A percentile compares a stretch with the other conserved stretches of the same genome.
These are phyloP conservation scores for Jimgerdemannia lactiflua DNA, from an alignment of 192 early-diverging fungal genomes.

Conservation along the genomic window DNA sequence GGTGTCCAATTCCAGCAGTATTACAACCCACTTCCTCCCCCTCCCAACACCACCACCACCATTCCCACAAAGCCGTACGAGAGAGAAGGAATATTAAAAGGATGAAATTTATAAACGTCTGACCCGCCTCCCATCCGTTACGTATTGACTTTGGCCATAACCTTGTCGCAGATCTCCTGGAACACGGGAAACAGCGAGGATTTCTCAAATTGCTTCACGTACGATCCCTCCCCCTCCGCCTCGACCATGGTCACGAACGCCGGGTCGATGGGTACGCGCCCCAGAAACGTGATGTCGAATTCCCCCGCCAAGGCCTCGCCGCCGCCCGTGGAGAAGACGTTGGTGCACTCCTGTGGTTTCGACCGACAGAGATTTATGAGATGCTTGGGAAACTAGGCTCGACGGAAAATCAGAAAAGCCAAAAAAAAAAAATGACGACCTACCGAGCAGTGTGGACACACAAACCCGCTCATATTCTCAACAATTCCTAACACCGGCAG, in stretches of 20 bases:
- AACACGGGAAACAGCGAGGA: slow-evolving; percentile 55
- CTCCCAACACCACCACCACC: too few relatives aligned
- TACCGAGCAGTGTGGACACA: slow-evolving; percentile 78
- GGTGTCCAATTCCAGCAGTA: too few relatives aligned
- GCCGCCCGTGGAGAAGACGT: slow-evolving; percentile 93
- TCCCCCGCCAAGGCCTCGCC: slow-evolving; percentile 88
- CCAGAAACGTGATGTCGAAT: slow-evolving; percentile 83
- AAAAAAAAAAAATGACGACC: slow-evolving; percentile 21
- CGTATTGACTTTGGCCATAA: slow-evolving; percentile 18
- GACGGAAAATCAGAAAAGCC: too few relatives aligned
- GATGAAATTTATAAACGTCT: too few relatives aligned
- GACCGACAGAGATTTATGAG: not conserved
- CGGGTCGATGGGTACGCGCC: slow-evolving; percentile 91
- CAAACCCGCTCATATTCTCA: slow-evolving; percentile 98
- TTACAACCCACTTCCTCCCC: too few relatives aligned
- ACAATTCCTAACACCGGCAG: slow-evolving; percentile 89
- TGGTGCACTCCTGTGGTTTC: slow-evolving; percentile 63
- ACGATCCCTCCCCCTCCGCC: slow-evolving; percentile 29
- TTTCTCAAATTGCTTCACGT: slow-evolving; percentile 43
- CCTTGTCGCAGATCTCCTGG: slow-evolving; percentile 31
- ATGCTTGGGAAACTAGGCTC: too few relatives aligned
- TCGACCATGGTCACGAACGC: slow-evolving; percentile 65
- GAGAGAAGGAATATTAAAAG: too few relatives aligned
- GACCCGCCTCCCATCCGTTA: not conserved
- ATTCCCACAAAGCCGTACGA: too few relatives aligned